Base-by-base conservation (phyloP, 164 flowering plant genomes). In the Euptelea pleiosperma region DNA sequence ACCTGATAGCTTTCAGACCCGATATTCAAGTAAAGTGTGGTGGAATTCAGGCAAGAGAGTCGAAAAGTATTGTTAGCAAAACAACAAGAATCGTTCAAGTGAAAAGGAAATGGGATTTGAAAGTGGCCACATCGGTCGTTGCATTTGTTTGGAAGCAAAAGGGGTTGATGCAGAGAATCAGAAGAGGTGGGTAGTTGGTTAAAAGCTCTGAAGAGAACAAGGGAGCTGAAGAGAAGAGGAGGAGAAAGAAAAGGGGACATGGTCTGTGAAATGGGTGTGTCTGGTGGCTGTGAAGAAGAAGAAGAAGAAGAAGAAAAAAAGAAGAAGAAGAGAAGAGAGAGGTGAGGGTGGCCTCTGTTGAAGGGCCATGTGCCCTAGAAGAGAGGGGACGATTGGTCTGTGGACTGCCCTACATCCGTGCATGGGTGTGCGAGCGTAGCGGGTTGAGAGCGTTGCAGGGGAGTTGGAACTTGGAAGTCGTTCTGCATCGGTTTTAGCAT, bases 71-170 rank as follows among this genome's bases (percentile, higher is more conserved):
- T 26, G 8, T 70, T 52, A 53, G 57, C 24, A 0, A 73, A 46
- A 1, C 63, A 45, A 61, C 76, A 74, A 29, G 79, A 66, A 18
- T 39, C 24, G 65, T 76, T 80, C 44, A 86, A 14, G 70, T 74
- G 67, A 45, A 86, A 89, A 3, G 96, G 96, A 47, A 80, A 83
- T 2, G 87, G 77, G 40, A 89, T 60, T 16, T 57, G 59, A 16
- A 79, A 9, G 15, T 31, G 52, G 2, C 90, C 92, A 46, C 96
- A 89, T 53, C 26, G 65, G 25, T 77, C 86, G 43, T 68, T 52
- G 68, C 79, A 70, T 25, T 58, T 66, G 14, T 59, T 63, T 2
- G 69, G 69, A 44, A 66, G 55, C 37, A 18, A 35, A 26, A n/a
- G 11, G 36, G 72, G 33, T 10, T 30, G 44, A 3, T 34, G 39